Base-by-base conservation (phyloP, 192 early-diverging fungal species). In the Entomortierella lignicola region DNA sequence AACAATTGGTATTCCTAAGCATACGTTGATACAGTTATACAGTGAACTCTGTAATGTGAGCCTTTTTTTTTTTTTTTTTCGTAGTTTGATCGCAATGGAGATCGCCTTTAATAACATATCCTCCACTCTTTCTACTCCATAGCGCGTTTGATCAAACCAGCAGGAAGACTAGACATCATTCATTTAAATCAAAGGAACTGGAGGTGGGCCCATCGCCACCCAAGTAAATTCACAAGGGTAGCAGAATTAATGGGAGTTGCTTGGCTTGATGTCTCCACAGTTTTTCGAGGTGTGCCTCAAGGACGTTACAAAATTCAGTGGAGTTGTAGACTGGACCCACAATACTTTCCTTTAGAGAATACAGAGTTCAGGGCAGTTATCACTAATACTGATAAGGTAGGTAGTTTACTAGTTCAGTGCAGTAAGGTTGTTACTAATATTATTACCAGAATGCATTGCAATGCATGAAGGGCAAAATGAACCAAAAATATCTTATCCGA, bases 261-360 rank as follows among this genome's bases (percentile, higher is more conserved):
- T 4, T 57, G 55, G 55, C 32, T 57, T 32, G 55, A 57, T 57
- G 55, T 34, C 31, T 57, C 55, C 17, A 23, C 55, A 34, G 55
- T 57, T 13, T 34, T 57, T 4, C 34, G 34, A 3, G 32, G 55
- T n/a, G 55, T 57, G 1, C 55, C 55, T 18, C 10, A 20, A n/a
- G 55, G 55, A 15, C 29, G 27, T 4, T 57, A 57, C 30, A 27
- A n/a, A n/a, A 57, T 57, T 32, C 55, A 57, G 55, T 57, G 55
- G 55, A 7, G 30, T 4, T 57, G 26, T 34, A 31, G 3, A 10
- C 31, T 57, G 30, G 17, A 32, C 3, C 18, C 6, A 4, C 20
- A 11, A n/a, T 4, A 23, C 20, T 31, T 18, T 57, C 55, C 29
- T 27, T 3, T 34, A 13, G 8, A 20, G 15, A 17, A 57, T 5